Evolutionary conservation across 805 yeast species (phyloP), one percentile per base, ranked within the genome.

Genomic region (Zygosaccharomyces kombuchaensis): DNA sequence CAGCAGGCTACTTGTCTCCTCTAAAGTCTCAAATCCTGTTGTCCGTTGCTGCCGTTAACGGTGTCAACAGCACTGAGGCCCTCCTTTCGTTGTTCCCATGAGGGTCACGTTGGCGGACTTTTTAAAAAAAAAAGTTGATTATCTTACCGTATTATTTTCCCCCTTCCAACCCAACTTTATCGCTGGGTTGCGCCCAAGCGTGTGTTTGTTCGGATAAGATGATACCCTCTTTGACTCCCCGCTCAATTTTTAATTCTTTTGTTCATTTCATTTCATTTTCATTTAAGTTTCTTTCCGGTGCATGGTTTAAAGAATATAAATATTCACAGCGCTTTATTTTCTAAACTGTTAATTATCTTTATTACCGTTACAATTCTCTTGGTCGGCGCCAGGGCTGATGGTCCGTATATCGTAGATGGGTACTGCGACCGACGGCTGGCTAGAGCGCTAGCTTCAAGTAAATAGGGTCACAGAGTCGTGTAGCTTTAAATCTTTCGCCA

Each of bases 1-100:
- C 63, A 10, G 67, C 59, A 10, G 68, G 67, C 16, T 56, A 53
- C 45, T 45, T 63, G 43, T 48, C 64, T 12, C 67, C 69, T 38
- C 41, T 54, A 17, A 59, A 65, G 52, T 62, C 67, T 7, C 64
- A 63, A 40, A 44, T 64, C n/a, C 45, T 65, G 36, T 46, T 61
- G 17, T 43, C 62, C 5, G 49, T 65, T 40, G 67, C 67, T 7
- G 45, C 59, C 2, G 53, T 55, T 26, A 63, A 63, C 45, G 55
- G 54, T 23, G 63, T 59, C 13, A 53, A 35, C 14, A 45, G 32
- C 37, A 35, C 43, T 10, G 43, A 31, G 8, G 29, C 16, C 40
- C 31, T 37, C 21, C 36, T 16, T 23, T 22, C 30, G 14, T n/a
- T 48, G 31, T 51, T 48, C 45, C 52, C 52, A 43, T 47, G 36